Evolutionary conservation across 306 rosid species (phyloP).

Genomic region (Citrullus colocynthis): DNA sequence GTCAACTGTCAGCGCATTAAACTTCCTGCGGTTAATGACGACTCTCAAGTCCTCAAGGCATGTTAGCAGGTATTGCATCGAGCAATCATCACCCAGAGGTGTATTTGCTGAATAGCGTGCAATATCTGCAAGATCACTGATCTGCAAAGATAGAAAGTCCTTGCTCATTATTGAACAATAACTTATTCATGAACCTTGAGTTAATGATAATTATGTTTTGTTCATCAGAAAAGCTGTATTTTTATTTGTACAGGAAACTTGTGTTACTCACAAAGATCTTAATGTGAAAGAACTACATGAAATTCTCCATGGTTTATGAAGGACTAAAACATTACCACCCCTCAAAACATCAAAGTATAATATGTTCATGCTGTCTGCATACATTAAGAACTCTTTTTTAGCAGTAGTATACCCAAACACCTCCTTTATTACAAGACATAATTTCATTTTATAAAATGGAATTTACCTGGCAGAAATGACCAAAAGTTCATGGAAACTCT

Average conservation of each 20-base stretch:
- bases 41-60: conserved; percentile 86
- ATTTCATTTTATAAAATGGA: too few species aligned
- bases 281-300: not conserved
- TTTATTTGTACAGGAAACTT: not conserved
- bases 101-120: conserved; percentile 83
- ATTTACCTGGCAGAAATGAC: too few species aligned
- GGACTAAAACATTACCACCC: not conserved
- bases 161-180: not conserved
- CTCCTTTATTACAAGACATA: not conserved
- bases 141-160: conserved; percentile 27
- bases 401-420: not conserved
- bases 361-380: not conserved
- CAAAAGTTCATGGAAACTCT: too few species aligned
- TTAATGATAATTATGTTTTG: not conserved
- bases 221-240: not conserved
- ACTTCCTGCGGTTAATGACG: conserved; percentile 72
- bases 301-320: not conserved
- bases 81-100: conserved; percentile 67
- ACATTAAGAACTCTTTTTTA: not conserved
- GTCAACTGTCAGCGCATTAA: conserved; percentile 73
- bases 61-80: conserved; percentile 52
- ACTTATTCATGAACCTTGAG: not conserved
- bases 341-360: not conserved
- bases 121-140: conserved; percentile 89
- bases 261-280: not conserved